Evolutionary conservation across 108 stramenopile genomes (phyloP).

Genomic region (Poteriospumella lacustris): DNA sequence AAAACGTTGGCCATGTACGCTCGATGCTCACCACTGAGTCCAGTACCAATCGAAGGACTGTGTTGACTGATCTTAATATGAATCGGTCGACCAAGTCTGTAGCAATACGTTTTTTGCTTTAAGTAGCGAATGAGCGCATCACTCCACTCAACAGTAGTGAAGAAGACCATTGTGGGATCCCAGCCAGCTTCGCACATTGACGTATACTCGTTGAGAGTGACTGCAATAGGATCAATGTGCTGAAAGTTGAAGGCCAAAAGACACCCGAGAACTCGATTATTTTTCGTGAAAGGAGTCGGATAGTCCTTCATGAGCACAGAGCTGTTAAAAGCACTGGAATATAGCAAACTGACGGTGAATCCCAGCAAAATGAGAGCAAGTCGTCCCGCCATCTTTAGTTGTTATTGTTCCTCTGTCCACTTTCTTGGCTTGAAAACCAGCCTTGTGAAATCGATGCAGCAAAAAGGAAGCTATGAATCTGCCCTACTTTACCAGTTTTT

Average conservation of each 20-base stretch:
- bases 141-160: conserved; percentile 12
- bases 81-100: background rate
- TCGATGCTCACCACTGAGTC: background rate
- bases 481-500: no score
- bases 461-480: no score
- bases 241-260: background rate
- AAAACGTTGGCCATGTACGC: background rate
- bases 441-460: no score
- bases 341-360: background rate
- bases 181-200: conserved; percentile 18
- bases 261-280: background rate
- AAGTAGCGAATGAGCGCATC: background rate
- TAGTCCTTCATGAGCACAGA: background rate
- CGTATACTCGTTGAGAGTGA: background rate
- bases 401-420: no score
- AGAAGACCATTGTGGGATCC: conserved; percentile 1
- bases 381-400: no score
- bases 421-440: no score
- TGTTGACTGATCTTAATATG: background rate
- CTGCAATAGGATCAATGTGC: conserved; percentile 2
- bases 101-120: background rate
- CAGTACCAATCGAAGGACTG: background rate
- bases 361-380: no score
- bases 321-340: background rate
- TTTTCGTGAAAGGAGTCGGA: background rate